Evolutionary conservation across 2,329 filamentous ascomycete genomes (phyloP), one percentile per base, ranked within the genome.

Genomic region (Pleoardoris graminearum): DNA sequence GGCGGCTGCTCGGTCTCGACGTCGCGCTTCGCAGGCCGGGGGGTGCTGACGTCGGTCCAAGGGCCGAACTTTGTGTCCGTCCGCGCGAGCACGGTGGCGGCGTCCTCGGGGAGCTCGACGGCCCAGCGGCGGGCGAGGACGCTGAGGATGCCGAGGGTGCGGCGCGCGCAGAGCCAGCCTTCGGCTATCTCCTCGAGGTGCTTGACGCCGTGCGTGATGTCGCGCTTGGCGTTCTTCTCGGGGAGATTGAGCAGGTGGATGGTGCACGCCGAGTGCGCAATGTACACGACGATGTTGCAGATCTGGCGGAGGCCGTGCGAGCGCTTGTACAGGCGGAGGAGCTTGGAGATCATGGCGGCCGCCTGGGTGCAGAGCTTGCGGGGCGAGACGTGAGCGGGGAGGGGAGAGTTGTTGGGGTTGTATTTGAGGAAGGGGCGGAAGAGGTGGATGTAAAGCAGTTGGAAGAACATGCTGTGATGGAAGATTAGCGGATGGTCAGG

Each of bases 391-490:
- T 96, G 91, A 1, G 85, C 77, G 3, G 92, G 93, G 1, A 97
- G 81, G 0, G 91, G 93, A 0, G 92, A 96, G 1, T 86, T 87
- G 6, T 84, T 78, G 43, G 89, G 90, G 3, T 85, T 88, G 68
- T 97, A 97, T 72, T 94, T 96, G 45, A 97, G 81, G 69, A 97
- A 97, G 0, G 94, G 93, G 4, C 93, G 86, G 78, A 97, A 97
- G 4, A 97, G 85, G 67, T 97, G 92, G 54, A 97, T 96, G 69
- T 95, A 96, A 41, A 97, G 85, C 0, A 97, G 82, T 67, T 97
- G 92, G 73, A 93, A 96, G 75, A 97, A 96, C 92, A 97, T 97
- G 77, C 92, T 97, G n/a, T n/a, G n/a, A n/a, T n/a, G 65, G 19
- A 4, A 7, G 0, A 10, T 74, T 53, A 73, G 73, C 46, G 38